A percentile compares a stretch with the other conserved stretches of the same genome.
These are phyloP conservation scores for Backusella mclennaniae DNA, from an alignment of 192 early-diverging fungal species.

Conservation along the genomic window DNA sequence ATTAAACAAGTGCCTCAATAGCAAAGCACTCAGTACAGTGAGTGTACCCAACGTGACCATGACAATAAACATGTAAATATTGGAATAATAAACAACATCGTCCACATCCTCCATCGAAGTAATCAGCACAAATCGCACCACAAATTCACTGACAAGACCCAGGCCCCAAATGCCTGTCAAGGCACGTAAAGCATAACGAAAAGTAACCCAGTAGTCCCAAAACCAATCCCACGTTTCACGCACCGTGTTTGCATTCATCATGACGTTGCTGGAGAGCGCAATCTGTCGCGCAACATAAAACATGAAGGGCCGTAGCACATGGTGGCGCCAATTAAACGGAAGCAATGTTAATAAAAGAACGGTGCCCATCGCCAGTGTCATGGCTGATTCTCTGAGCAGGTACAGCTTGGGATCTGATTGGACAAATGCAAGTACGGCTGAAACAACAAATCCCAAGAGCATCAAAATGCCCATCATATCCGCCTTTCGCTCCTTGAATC, in stretches of 20 bases:
- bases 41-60: conserved; percentile 22
- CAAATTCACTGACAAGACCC: conserved; percentile 45
- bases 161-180: conserved; percentile 38
- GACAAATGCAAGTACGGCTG: conserved; percentile 39
- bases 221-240: conserved; percentile 37
- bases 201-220: conserved; percentile 35
- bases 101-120: conserved; percentile 22
- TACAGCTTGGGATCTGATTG: conserved; percentile 40
- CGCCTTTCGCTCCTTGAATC: conserved; percentile 20
- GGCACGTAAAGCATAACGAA: conserved; percentile 31
- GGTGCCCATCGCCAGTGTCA: conserved; percentile 37
- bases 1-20: conserved; percentile 30
- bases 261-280: conserved; percentile 25
- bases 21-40: conserved; percentile 16
- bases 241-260: conserved; percentile 26
- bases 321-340: conserved; percentile 32
- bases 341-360: conserved; percentile 39
- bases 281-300: conserved; percentile 37
- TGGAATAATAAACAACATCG: conserved; percentile 33
- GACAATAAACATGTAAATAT: conserved; percentile 30
- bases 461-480: conserved; percentile 40
- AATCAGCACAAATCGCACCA: conserved; percentile 31
- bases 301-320: conserved; percentile 38
- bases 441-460: conserved; percentile 38
- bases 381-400: conserved; percentile 44